These are phyloP conservation scores for Fusarium keratoplasticum DNA, from an alignment of 2,329 filamentous ascomycete genomes.

Conservation along the genomic window DNA sequence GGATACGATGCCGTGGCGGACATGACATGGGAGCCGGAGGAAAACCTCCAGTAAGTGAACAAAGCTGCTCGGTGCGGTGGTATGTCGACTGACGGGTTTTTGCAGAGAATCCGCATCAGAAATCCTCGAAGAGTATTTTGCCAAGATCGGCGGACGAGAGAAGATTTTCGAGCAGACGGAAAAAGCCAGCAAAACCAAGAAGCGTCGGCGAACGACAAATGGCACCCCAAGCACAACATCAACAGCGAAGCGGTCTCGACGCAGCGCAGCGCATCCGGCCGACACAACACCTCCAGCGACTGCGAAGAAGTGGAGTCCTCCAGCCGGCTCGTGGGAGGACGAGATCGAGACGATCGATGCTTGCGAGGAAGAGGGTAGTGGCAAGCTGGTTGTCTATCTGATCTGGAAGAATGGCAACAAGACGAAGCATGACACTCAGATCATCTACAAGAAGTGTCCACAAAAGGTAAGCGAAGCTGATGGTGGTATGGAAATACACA, in stretches of 20 bases:
- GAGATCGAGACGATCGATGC: slow-evolving; percentile 77
- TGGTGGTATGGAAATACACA: not conserved
- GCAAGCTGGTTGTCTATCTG: slow-evolving; percentile 74
- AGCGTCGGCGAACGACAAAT: slow-evolving; percentile 64
- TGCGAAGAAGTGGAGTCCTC: slow-evolving; percentile 70
- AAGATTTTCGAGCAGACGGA: slow-evolving; percentile 64
- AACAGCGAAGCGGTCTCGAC: slow-evolving; percentile 57
- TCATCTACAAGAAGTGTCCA: slow-evolving; percentile 80
- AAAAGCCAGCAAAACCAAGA: slow-evolving; percentile 65
- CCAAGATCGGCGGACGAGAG: slow-evolving; percentile 71
- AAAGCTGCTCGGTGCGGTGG: not conserved
- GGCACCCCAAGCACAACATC: slow-evolving; percentile 50
- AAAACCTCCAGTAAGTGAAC: slow-evolving; percentile 61
- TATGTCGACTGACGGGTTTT: slow-evolving; percentile 1
- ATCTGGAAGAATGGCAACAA: slow-evolving; percentile 80
- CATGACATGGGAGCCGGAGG: slow-evolving; percentile 82
- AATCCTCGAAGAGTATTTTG: slow-evolving; percentile 73
- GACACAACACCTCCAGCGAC: slow-evolving; percentile 61
- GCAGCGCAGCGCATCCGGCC: slow-evolving; percentile 62
- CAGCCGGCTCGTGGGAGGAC: slow-evolving; percentile 81
- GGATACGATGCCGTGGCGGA: slow-evolving; percentile 78
- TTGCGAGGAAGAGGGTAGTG: slow-evolving; percentile 72
- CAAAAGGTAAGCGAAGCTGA: slow-evolving; percentile 70
- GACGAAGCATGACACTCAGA: slow-evolving; percentile 76
- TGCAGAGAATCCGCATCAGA: slow-evolving; percentile 67